Percentiles rank a stretch among this genome's conserved stretches.
Conservation (phyloP, 225 moss, liverwort and hornwort genomes). For the Climacium dendroides region DNA sequence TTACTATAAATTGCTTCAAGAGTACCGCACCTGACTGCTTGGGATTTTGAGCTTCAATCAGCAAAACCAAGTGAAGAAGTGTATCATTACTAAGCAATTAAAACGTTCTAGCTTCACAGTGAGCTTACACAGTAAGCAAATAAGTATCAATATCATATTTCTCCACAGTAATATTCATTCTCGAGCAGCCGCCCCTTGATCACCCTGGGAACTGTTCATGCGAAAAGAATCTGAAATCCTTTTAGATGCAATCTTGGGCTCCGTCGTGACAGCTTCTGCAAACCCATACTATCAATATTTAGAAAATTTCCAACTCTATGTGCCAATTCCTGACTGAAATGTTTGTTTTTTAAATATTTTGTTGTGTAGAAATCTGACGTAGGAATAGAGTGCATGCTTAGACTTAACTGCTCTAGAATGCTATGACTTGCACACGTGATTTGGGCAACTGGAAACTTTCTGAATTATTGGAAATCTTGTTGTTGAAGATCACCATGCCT, state of each 20-base stretch:
- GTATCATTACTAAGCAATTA: background rate
- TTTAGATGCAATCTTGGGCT: background rate
- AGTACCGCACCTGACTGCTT: background rate
- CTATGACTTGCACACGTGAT: background rate
- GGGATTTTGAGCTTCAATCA: background rate
- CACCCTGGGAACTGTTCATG: background rate
- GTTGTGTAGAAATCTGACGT: background rate
- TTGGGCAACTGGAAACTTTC: background rate
- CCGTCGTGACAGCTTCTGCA: background rate
- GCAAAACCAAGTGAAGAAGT: background rate
- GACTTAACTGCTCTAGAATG: background rate
- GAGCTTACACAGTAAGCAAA: background rate
- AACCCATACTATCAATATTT: background rate
- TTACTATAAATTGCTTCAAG: background rate
- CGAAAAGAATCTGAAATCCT: background rate
- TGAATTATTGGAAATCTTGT: background rate
- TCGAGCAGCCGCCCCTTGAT: background rate
- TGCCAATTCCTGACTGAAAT: background rate
- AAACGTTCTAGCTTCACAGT: background rate
- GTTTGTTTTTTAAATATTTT: background rate
- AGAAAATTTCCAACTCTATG: background rate
- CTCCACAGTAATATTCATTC: background rate
- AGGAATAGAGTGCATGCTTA: background rate
- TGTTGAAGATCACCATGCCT: conserved; percentile 65
- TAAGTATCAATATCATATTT: background rate